Conservation (phyloP, 2,329 filamentous ascomycete species). For the Sporothrix globosa region DNA sequence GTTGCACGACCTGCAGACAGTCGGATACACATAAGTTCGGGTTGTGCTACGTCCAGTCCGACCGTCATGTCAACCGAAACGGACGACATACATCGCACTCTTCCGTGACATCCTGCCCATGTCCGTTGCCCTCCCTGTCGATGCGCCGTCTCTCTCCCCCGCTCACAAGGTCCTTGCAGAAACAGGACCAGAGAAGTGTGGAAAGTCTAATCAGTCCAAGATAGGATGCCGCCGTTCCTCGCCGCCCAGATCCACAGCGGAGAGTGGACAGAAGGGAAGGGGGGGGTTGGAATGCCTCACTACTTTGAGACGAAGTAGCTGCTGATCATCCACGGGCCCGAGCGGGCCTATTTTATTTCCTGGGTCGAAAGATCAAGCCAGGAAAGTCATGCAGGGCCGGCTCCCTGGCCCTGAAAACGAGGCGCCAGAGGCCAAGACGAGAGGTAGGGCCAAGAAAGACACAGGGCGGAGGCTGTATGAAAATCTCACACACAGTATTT, state of each 20-base stretch:
- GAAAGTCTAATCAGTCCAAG: background rate
- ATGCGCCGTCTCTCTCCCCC: background rate
- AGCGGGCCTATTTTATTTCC: background rate
- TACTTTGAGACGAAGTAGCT: background rate
- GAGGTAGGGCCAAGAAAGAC: background rate
- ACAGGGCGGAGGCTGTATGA: background rate
- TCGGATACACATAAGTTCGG: too few relatives aligned
- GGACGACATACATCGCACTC: too few relatives aligned
- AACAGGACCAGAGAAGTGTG: background rate
- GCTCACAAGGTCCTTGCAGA: slow-evolving; percentile 22
- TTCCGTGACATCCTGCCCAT: too few relatives aligned
- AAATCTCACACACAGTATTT: slow-evolving; percentile 2
- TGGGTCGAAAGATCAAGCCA: too few relatives aligned
- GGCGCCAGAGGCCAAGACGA: background rate
- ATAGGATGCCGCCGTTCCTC: background rate
- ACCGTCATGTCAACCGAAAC: too few relatives aligned
- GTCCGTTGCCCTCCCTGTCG: too few relatives aligned
- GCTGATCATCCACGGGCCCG: background rate
- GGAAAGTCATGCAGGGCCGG: too few relatives aligned
- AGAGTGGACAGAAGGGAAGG: background rate
- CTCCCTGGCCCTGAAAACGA: background rate
- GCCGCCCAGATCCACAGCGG: slow-evolving; percentile 1
- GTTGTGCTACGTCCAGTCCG: too few relatives aligned
- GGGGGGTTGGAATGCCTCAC: background rate
- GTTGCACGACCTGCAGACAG: too few relatives aligned